Evolutionary conservation across 2,329 filamentous ascomycete genomes (phyloP), one percentile per base, ranked within the genome.

Genomic region (Colletotrichum sp.): DNA sequence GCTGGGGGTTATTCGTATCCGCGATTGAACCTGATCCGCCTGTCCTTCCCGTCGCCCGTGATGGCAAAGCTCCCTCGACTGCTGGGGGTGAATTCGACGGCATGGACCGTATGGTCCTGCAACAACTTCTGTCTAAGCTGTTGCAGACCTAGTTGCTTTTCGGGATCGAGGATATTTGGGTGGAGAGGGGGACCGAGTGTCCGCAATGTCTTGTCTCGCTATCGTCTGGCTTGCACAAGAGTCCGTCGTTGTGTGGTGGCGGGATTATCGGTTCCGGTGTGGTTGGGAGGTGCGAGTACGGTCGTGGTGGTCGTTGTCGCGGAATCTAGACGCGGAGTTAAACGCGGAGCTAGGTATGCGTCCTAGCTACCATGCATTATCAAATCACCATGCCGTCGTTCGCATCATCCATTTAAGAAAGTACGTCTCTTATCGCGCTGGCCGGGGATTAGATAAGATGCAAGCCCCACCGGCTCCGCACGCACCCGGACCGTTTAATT

Each of bases 1-100:
- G 83, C 73, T 83, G 83, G 66, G 83, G 79, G 70, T 79, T 81
- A 61, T 72, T 77, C 51, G 80, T 74, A 68, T 80, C 79, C 75
- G 78, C 76, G 55, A 57, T 38, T 34, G 65, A 66, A 54, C 63
- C 58, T 57, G 59, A 36, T 47, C 68, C 72, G n/a, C 63, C 72
- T 51, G 65, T 65, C 69, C 73, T 73, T 64, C 65, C 69, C 62
- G 73, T 76, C 64, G 74, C 72, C 72, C 69, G 72, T 69, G 74
- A 69, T 75, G 74, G 69, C 69, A 76, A 66, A 66, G 64, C 72
- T 76, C 74, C 74, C 68, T 76, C 74, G 57, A 72, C 72, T 74
- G 38, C 59, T 61, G 72, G 72, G 70, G 72, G 69, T 72, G 75
- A 76, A 66, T 65, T 71, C 36, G 74, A 66, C 75, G 70, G 73